phyloP scores from a whole-genome alignment of 2,329 filamentous ascomycete species.

The Alternaria hordeiaustralica region DNA sequence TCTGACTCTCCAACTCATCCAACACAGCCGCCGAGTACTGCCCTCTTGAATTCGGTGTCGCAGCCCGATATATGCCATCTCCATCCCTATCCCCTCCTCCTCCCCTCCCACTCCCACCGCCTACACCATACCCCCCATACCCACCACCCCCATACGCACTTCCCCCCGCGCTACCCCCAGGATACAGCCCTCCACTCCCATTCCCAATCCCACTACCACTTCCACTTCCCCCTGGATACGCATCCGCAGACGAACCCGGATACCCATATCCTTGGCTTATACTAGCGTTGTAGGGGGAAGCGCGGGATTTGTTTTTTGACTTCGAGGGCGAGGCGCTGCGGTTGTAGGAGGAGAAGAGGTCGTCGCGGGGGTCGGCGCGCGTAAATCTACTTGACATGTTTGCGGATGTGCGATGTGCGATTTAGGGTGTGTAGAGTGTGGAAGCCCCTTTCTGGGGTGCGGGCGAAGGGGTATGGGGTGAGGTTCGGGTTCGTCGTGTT shows the following conservation, averaged over 20 bases:
- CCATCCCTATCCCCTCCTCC: not conserved
- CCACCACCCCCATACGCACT: not conserved
- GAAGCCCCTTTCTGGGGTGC: no score
- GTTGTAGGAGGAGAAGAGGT: conserved; percentile 52
- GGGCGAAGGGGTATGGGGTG: not conserved
- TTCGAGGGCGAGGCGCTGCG: conserved; percentile 48
- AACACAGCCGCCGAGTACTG: conserved; percentile 93
- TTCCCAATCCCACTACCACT: conserved; percentile 12
- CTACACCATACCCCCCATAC: conserved; percentile 10
- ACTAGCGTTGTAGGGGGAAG: conserved; percentile 28
- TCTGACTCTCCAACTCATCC: conserved; percentile 93
- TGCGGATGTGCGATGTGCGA: not conserved
- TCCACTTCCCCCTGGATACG: conserved; percentile 35
- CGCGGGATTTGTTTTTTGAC: conserved; percentile 30
- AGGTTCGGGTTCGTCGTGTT: not conserved
- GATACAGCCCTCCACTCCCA: conserved; percentile 16
- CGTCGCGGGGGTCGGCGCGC: conserved; percentile 38
- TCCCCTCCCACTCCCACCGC: not conserved
- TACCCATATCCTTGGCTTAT: conserved; percentile 33
- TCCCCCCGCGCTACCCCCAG: conserved; percentile 2
- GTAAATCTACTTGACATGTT: conserved; percentile 40
- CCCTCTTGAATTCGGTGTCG: conserved; percentile 67
- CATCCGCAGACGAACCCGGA: conserved; percentile 18
- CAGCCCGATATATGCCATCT: conserved; percentile 40
- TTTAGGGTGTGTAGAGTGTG: no score